Percentiles rank a stretch among this genome's conserved stretches.
Evolutionary conservation across 257 asterid species (phyloP).

Genomic region (Jacaranda copaia): DNA sequence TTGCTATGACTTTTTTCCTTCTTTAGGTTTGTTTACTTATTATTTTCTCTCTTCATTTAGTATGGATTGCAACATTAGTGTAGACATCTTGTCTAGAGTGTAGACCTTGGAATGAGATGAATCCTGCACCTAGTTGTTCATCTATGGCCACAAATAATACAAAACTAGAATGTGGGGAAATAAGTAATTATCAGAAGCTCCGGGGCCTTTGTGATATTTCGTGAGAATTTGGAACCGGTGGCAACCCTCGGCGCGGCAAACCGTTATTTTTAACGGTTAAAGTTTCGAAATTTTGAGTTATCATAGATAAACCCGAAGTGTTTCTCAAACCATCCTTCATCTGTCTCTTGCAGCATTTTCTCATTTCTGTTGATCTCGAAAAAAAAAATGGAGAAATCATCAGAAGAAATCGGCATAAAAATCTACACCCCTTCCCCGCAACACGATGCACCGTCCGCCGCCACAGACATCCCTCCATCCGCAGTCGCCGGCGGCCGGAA

Average conservation of each 20-base stretch:
- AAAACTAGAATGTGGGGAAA: neutral
- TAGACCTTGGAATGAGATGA: neutral
- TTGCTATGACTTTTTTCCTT: too few relatives aligned
- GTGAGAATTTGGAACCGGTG: neutral
- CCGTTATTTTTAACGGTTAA: constrained; percentile 15
- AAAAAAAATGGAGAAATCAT: constrained; percentile 54
- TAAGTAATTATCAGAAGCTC: neutral
- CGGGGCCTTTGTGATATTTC: neutral
- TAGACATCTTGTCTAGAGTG: neutral
- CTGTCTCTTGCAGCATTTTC: neutral
- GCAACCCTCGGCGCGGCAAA: constrained; percentile 24
- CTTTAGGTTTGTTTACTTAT: too few relatives aligned
- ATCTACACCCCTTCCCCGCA: constrained; percentile 63
- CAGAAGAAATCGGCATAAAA: constrained; percentile 63
- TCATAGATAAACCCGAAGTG: constrained; percentile 6
- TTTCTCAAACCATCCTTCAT: neutral
- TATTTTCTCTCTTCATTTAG: too few relatives aligned
- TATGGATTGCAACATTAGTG: neutral
- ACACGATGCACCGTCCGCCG: constrained; percentile 39
- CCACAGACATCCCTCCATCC: constrained; percentile 35
- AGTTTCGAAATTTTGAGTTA: constrained; percentile 10
- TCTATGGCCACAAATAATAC: neutral
- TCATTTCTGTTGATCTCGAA: neutral
- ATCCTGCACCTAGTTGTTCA: neutral
- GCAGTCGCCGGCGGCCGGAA: constrained; percentile 46